Base-by-base conservation (phyloP, 1,139 yeast genomes). In the Kurtzmaniella quercitrusa region DNA sequence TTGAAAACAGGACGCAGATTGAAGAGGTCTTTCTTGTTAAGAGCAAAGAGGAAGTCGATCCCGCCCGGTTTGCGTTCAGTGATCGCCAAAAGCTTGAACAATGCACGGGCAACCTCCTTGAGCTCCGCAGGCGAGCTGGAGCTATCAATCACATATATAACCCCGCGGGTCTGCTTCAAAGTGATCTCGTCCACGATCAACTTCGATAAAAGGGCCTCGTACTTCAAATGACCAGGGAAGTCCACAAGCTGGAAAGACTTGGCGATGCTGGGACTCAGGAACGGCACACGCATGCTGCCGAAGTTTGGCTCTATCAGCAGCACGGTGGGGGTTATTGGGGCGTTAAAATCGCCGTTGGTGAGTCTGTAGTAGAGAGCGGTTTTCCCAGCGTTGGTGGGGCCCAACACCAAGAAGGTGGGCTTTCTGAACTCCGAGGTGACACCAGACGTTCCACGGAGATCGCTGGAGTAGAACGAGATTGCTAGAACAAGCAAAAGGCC, bases 191-290 rank as follows among this genome's bases (percentile, higher is more conserved):
- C 68, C 14, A 72, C 58, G 41, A 76, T 65, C 50, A 68, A 55
- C 46, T 68, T 72, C 48, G 65, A 63, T 50, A 79, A 60, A 43
- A 73, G 65, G 41, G 75, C 75, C 48, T 77, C 78, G 52, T 90
- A 77, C 59, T 89, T 90, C 46, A 78, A 67, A 62, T 86, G 93
- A 7, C 97, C 97, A 2, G 98, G 98, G 52, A 82, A 82, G 58
- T 91, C 98, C 41, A 85, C 73, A 39, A 90, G 59, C 51, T 74
- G 73, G 62, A 66, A 73, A 27, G 52, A 50, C 44, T 63, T 66
- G 31, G 60, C 60, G 37, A 71, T 66, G 37, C 63, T 44, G 2
- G 56, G 50, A 42, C 61, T 64, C 41, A 75, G 53, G 37, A 71
- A 55, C 2, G 78, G 78, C 18, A 73, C 55, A 11, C 51, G 45